These are phyloP conservation scores for Carpinus viminea DNA, from an alignment of 306 rosid species.

Conservation along the genomic window DNA sequence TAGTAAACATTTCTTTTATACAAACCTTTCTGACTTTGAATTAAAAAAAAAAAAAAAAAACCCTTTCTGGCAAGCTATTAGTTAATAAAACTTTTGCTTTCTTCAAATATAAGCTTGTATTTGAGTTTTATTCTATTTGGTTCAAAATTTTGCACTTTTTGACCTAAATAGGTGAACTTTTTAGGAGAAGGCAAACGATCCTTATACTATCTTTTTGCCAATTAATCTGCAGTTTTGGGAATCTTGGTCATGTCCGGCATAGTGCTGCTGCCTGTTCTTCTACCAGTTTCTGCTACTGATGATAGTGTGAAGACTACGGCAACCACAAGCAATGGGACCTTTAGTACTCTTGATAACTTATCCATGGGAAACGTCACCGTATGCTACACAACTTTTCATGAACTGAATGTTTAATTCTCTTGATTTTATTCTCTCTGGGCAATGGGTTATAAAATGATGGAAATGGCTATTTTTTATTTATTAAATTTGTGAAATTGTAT, in stretches of 20 bases:
- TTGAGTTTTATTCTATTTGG: background rate
- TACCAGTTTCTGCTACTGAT: constrained; percentile 75
- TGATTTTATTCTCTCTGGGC: background rate
- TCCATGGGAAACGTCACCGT: constrained; percentile 70
- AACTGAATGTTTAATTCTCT: background rate
- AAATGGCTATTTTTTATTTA: background rate
- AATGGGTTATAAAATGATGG: background rate
- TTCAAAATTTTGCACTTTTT: background rate
- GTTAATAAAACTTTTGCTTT: too few species aligned
- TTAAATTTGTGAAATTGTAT: background rate
- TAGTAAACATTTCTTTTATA: too few species aligned
- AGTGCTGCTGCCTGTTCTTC: constrained; percentile 76
- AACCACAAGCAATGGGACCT: constrained; percentile 51
- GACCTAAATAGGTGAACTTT: background rate
- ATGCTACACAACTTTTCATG: constrained; percentile 21
- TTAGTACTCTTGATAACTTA: constrained; percentile 67
- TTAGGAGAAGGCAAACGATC: background rate
- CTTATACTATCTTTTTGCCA: constrained; percentile 7
- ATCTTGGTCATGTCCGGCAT: constrained; percentile 69
- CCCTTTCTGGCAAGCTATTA: too few species aligned
- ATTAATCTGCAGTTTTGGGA: constrained; percentile 54
- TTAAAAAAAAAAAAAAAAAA: too few species aligned
- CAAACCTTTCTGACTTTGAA: too few species aligned
- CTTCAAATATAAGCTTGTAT: background rate
- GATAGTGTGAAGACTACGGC: constrained; percentile 4